A percentile compares a stretch with the other conserved stretches of the same genome.
Conservation (phyloP, 2,329 filamentous ascomycete species). For the Epichloe aotearoae region DNA sequence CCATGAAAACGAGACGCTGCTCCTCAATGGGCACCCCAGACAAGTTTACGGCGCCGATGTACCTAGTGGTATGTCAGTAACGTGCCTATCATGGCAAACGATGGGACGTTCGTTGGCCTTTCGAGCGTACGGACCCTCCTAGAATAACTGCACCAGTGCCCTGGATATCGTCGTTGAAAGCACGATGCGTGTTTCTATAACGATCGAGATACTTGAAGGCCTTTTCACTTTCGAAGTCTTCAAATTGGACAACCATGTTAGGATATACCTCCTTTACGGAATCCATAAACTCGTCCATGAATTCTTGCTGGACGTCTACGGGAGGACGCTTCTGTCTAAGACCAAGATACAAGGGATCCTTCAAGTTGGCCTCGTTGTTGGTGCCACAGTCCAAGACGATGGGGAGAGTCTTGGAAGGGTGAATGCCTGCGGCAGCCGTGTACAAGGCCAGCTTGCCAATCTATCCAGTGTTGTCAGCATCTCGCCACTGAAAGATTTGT, state of each 20-base stretch:
- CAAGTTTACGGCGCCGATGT: constrained; percentile 64
- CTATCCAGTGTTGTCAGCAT: constrained; percentile 19
- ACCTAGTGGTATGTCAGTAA: constrained; percentile 47
- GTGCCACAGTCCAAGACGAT: constrained; percentile 57
- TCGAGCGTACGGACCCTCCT: constrained; percentile 46
- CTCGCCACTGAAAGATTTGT: not conserved
- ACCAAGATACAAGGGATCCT: constrained; percentile 74
- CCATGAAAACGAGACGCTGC: constrained; percentile 91
- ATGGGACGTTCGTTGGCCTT: constrained; percentile 1
- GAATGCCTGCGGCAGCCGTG: constrained; percentile 88
- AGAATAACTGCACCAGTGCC: constrained; percentile 92
- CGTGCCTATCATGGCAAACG: not conserved
- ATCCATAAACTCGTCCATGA: constrained; percentile 95
- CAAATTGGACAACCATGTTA: constrained; percentile 72
- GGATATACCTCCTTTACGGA: constrained; percentile 64
- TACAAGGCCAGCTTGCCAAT: constrained; percentile 93
- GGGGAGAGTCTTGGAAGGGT: constrained; percentile 69
- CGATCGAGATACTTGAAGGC: constrained; percentile 88
- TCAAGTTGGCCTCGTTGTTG: constrained; percentile 51
- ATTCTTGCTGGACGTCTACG: constrained; percentile 68
- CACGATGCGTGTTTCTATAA: constrained; percentile 79
- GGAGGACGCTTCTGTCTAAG: constrained; percentile 71
- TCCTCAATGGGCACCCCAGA: constrained; percentile 77
- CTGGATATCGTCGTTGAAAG: constrained; percentile 98
- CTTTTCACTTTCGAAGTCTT: constrained; percentile 87